phyloP scores from a whole-genome alignment of 164 flowering plant species.

The Akebia trifoliata region DNA sequence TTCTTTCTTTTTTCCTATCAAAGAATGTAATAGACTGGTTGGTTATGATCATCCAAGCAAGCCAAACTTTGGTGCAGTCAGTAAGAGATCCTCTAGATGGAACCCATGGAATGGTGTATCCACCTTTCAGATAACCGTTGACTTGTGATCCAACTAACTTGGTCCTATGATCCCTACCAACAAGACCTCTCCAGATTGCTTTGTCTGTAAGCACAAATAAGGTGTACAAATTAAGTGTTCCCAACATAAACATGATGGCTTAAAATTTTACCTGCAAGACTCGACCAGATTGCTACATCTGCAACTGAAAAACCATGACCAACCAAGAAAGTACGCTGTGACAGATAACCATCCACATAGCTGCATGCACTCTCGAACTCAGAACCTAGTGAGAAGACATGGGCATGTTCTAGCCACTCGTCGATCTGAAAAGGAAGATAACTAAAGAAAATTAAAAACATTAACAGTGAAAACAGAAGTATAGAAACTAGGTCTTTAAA shows the following conservation, averaged over 20 bases:
- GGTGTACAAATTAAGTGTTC: too few species aligned
- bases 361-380: constrained; percentile 79
- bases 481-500: neutral
- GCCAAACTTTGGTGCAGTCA: neutral
- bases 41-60: neutral
- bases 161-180: too few species aligned
- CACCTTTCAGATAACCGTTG: too few species aligned
- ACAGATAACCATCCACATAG: constrained; percentile 51
- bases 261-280: constrained; percentile 70
- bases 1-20: neutral
- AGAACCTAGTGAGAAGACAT: constrained; percentile 55
- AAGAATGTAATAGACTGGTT: neutral
- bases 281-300: constrained; percentile 77
- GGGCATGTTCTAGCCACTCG: constrained; percentile 69
- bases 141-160: too few species aligned
- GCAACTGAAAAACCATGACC: constrained; percentile 66
- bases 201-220: too few species aligned
- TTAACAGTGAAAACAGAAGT: neutral
- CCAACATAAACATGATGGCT: too few species aligned
- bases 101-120: too few species aligned
- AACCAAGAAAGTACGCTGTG: constrained; percentile 55
- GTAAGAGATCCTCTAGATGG: too few species aligned
- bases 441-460: constrained; percentile 5
- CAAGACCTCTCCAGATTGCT: too few species aligned
- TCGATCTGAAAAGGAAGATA: constrained; percentile 49